Evolutionary conservation across 2,329 filamentous ascomycete genomes (phyloP), one percentile per base, ranked within the genome.

Genomic region (Dendrostoma leiphaemia): DNA sequence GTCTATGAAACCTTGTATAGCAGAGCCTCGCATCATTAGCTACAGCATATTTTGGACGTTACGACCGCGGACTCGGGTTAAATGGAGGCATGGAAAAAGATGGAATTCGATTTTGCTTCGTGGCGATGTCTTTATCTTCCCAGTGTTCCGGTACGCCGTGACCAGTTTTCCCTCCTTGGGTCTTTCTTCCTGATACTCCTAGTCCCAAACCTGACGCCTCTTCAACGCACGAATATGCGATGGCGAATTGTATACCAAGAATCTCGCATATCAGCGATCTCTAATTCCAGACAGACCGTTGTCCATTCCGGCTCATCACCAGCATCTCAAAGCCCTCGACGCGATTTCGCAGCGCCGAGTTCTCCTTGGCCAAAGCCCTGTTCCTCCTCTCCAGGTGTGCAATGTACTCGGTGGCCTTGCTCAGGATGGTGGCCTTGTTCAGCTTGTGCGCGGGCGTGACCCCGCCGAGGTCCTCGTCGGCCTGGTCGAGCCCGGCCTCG

Each of bases 371-470:
- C 38, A 79, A 63, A 3, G 65, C 63, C 63, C 70, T 74, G 48
- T 68, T 68, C 59, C 61, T 62, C 37, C 59, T 58, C 61, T 71
- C 69, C 40, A 71, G 59, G 45, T 69, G 64, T 7, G 56, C 48
- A 35, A 71, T 71, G 61, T 71, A 71, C 59, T 73, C 71, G 54
- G 67, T 71, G 35, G 69, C 71, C 61, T 71, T 69, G 67, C 60
- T 66, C n/a, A 71, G 61, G 47, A 75, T 72, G 3, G 71, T 74
- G 4, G 71, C 72, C 64, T 74, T 74, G 65, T 74, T 74, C 40
- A 74, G 67, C 62, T 73, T 74, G 59, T 68, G 63, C 61, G 71
- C 71, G 59, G 75, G 62, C 60, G 71, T 37, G 44, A 65, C 28
- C 6, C 63, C 43, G 65, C 67, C 48, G 56, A 67, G 48, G 66